Evolutionary conservation across 2,329 filamentous ascomycete species (phyloP).

Genomic region (Paradendryphiella salina): DNA sequence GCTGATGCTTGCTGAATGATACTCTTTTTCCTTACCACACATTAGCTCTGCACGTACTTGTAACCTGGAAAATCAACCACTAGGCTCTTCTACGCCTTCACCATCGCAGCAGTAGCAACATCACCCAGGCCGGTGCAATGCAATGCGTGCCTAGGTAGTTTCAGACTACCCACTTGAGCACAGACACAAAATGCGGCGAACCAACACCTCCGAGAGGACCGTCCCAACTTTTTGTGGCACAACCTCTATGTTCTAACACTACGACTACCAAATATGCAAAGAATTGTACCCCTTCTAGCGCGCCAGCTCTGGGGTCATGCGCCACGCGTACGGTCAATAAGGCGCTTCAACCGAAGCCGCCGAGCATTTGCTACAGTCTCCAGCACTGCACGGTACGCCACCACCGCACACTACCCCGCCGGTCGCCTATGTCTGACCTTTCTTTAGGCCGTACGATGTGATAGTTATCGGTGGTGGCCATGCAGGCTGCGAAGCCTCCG

Average conservation of each 20-base stretch:
- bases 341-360: constrained; percentile 38
- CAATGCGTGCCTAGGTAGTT: background rate
- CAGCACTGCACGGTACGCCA: constrained; percentile 36
- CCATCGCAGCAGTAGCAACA: background rate
- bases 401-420: background rate
- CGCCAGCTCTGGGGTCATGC: constrained; percentile 54
- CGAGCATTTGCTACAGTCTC: constrained; percentile 53
- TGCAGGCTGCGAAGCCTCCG: constrained; percentile 90
- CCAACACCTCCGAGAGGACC: constrained; percentile 19
- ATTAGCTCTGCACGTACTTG: background rate
- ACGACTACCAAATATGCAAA: constrained; percentile 26
- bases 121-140: background rate
- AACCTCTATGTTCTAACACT: constrained; percentile 5
- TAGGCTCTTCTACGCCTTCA: background rate
- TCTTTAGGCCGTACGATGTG: constrained; percentile 77
- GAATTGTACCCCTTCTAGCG: constrained; percentile 35
- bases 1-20: constrained; percentile 19
- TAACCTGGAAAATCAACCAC: background rate
- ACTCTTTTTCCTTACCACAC: background rate
- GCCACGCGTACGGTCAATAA: constrained; percentile 51
- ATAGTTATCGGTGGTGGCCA: constrained; percentile 95
- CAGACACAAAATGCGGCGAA: constrained; percentile 20
- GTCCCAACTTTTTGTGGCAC: constrained; percentile 17
- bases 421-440: constrained; percentile 19
- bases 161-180: constrained; percentile 5